Conservation (phyloP, 225 moss, liverwort and hornwort genomes). For the Rhytidiadelphus loreus region DNA sequence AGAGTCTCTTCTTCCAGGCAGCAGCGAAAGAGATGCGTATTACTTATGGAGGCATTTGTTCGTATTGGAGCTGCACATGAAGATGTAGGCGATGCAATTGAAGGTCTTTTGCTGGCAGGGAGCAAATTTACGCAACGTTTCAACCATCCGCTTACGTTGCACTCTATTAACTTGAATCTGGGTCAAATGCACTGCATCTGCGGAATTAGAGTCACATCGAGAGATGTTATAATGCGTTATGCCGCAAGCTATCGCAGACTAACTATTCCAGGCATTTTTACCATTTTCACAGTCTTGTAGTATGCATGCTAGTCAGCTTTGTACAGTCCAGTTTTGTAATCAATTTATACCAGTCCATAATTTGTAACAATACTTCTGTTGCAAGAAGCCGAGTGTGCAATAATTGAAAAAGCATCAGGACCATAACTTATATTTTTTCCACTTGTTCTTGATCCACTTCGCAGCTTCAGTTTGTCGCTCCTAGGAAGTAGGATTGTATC, state of each 20-base stretch:
- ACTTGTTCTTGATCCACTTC: background rate
- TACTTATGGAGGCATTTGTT: background rate
- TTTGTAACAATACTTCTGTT: background rate
- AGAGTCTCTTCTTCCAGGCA: background rate
- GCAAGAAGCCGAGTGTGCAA: background rate
- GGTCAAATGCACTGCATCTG: background rate
- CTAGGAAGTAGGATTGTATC: background rate
- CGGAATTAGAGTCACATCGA: background rate
- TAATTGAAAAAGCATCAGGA: background rate
- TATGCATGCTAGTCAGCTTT: background rate
- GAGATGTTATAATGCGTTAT: background rate
- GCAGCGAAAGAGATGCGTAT: background rate
- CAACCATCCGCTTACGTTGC: background rate
- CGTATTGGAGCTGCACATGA: background rate
- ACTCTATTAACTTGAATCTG: background rate
- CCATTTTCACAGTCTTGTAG: background rate
- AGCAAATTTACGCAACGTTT: background rate
- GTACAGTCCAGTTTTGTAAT: conserved; percentile 1
- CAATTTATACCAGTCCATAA: background rate
- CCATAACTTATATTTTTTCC: background rate
- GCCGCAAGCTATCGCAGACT: background rate
- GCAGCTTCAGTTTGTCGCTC: background rate
- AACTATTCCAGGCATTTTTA: background rate
- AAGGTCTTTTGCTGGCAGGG: background rate
- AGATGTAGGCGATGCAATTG: background rate